Conservation (phyloP, 2,329 filamentous ascomycete species). For the Davidsoniella eucalypti region DNA sequence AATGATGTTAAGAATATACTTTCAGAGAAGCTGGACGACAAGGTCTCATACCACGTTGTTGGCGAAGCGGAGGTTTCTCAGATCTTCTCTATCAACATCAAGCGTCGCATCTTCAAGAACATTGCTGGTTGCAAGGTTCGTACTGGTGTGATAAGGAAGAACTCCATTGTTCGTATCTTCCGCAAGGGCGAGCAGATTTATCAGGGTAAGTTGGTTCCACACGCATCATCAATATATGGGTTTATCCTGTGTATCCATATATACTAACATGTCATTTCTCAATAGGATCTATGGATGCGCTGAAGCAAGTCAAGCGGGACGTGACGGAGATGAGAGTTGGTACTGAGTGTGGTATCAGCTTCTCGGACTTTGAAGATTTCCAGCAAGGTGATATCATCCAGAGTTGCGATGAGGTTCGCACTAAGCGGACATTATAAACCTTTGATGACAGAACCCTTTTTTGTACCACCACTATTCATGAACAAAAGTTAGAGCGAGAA, state of each 20-base stretch:
- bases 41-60: slow-evolving; percentile 50
- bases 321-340: slow-evolving; percentile 80
- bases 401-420: slow-evolving; percentile 61
- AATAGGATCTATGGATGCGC: slow-evolving; percentile 57
- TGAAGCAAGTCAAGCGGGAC: slow-evolving; percentile 89
- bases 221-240: slow-evolving; percentile 4
- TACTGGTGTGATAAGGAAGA: slow-evolving; percentile 56
- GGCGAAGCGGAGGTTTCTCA: slow-evolving; percentile 80
- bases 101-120: slow-evolving; percentile 50
- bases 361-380: slow-evolving; percentile 66
- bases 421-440: slow-evolving; percentile 44
- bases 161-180: slow-evolving; percentile 52
- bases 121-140: slow-evolving; percentile 80
- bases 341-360: slow-evolving; percentile 80
- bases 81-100: slow-evolving; percentile 70
- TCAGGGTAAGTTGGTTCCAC: slow-evolving; percentile 48
- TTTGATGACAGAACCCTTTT: background rate
- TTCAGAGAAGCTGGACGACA: slow-evolving; percentile 50
- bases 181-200: slow-evolving; percentile 55
- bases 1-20: slow-evolving; percentile 57
- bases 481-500: no score
- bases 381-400: slow-evolving; percentile 72
- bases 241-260: slow-evolving; percentile 10
- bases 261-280: background rate
- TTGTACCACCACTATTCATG: slow-evolving; percentile 1